phyloP scores from a whole-genome alignment of 2,329 filamentous ascomycete genomes.

The Fusarium foetens region DNA sequence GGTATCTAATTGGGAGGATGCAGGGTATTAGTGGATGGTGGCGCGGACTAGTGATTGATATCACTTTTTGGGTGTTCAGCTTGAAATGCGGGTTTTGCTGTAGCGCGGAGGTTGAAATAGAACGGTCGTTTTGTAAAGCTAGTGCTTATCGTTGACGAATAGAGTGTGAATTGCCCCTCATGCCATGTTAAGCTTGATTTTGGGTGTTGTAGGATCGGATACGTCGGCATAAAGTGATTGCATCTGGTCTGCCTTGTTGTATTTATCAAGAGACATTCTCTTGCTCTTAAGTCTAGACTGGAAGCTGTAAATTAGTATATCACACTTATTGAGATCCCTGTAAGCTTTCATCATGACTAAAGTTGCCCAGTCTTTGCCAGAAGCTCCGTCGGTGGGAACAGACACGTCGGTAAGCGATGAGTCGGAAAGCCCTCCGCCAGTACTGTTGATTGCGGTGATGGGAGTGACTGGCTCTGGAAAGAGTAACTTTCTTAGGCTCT shows the following conservation, averaged over 20 bases:
- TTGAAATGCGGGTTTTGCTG: not conserved
- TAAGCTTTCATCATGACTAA: not conserved
- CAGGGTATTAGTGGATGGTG: not conserved
- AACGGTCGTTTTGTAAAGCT: not conserved
- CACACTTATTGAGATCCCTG: not conserved
- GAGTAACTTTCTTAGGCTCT: not conserved
- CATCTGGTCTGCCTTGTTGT: not conserved
- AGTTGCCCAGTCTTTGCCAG: not conserved
- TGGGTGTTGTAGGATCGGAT: not conserved
- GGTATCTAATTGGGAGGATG: not conserved
- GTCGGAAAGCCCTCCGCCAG: not conserved
- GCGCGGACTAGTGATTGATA: not conserved
- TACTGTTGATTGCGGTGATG: not conserved
- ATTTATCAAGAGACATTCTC: not conserved
- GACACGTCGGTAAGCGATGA: not conserved
- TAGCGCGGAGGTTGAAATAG: not conserved
- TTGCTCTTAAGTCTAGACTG: not conserved
- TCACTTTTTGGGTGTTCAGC: not conserved
- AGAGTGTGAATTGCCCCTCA: not conserved
- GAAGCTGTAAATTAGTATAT: not conserved
- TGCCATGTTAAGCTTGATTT: not conserved
- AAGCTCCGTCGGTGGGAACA: not conserved
- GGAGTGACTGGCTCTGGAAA: not conserved
- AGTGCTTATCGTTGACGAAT: not conserved
- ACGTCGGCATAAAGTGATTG: not conserved